These are phyloP conservation scores for Stephania yunnanensis DNA, from an alignment of 164 flowering plant species.

Conservation along the genomic window DNA sequence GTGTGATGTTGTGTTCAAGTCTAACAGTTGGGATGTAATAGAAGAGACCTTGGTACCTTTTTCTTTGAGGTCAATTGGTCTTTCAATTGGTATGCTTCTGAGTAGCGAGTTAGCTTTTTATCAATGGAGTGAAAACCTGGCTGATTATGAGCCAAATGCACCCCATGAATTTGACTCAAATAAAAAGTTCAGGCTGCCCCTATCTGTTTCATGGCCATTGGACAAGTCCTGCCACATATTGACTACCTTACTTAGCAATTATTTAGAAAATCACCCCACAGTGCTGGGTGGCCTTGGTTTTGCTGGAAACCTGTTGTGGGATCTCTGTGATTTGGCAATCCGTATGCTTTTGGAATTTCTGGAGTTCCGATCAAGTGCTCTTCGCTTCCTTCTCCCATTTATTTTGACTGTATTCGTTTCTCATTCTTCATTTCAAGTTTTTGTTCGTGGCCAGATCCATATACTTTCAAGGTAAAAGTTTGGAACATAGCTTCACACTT, in stretches of 20 bases:
- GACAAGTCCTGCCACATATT: constrained; percentile 56
- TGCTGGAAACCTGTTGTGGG: constrained; percentile 52
- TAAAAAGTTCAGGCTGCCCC: constrained; percentile 16
- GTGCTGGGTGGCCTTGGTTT: constrained; percentile 24
- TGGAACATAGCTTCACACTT: background rate
- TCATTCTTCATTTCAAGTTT: constrained; percentile 30
- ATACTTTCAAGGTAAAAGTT: constrained; percentile 49
- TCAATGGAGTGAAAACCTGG: constrained; percentile 30
- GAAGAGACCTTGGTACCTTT: constrained; percentile 58
- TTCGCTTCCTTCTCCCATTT: constrained; percentile 53
- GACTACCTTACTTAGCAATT: constrained; percentile 43
- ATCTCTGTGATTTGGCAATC: constrained; percentile 50
- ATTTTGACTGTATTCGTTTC: constrained; percentile 55
- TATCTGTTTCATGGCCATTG: constrained; percentile 33
- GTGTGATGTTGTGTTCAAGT: constrained; percentile 43
- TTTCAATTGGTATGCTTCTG: constrained; percentile 45
- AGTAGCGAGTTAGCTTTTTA: constrained; percentile 33
- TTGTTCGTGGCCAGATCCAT: constrained; percentile 27
- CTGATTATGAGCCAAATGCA: constrained; percentile 13
- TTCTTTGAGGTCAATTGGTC: constrained; percentile 41
- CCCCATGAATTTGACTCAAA: constrained; percentile 12
- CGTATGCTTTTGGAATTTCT: constrained; percentile 50
- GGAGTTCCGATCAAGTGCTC: constrained; percentile 62
- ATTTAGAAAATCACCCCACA: constrained; percentile 29
- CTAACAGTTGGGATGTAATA: constrained; percentile 46